Evolutionary conservation across 169 alveolate species (phyloP).

Genomic region (Eimeria sp.): DNA sequence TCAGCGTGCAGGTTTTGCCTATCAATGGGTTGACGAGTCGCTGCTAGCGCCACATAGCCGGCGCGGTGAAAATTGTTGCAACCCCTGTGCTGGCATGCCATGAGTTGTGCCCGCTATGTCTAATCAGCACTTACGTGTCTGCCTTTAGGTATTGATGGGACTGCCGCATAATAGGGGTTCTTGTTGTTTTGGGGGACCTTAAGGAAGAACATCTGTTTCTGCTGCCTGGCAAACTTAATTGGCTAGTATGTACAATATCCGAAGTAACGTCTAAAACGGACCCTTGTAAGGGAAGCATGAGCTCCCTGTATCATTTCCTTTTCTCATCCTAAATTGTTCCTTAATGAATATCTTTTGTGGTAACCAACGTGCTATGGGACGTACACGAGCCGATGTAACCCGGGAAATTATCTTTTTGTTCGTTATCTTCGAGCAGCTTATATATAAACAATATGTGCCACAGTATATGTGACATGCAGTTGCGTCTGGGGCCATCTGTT

Average conservation of each 20-base stretch:
- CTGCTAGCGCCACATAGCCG: background rate
- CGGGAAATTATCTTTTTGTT: background rate
- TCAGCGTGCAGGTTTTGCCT: slow-evolving; percentile 7
- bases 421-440: background rate
- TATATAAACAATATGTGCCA: background rate
- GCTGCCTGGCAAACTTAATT: no score
- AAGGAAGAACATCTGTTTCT: no score
- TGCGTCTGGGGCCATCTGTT: background rate
- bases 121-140: background rate
- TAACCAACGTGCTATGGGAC: background rate
- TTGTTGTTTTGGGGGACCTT: no score
- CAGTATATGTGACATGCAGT: background rate
- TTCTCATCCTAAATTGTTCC: background rate
- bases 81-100: background rate
- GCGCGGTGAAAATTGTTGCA: background rate
- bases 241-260: no score
- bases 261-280: no score
- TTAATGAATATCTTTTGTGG: background rate
- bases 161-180: no score
- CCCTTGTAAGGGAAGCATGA: background rate
- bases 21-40: background rate
- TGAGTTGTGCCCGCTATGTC: background rate
- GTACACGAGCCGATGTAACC: background rate
- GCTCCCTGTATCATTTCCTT: background rate
- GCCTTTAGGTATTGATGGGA: no score